A percentile compares a stretch with the other conserved stretches of the same genome.
phyloP scores from a whole-genome alignment of 805 yeast species.

The Candida coquimbonensis region DNA sequence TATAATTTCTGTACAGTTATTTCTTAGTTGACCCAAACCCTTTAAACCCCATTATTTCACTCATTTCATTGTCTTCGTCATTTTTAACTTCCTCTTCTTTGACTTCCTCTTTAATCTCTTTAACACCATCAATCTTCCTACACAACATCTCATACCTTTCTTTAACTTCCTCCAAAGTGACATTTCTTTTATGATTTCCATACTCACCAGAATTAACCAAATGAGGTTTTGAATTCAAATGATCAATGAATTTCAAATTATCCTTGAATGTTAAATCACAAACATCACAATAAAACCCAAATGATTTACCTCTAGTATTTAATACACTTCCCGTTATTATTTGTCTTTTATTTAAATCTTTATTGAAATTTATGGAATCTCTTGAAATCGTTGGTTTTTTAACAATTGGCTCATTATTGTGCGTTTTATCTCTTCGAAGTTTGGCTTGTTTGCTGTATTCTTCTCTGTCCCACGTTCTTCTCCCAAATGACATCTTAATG shows the following conservation, averaged over 20 bases:
- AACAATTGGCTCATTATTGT: slow-evolving; percentile 1
- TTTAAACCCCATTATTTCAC: slow-evolving; percentile 50
- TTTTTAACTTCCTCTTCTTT: slow-evolving; percentile 11
- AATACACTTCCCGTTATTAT: slow-evolving; percentile 25
- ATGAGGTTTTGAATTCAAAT: slow-evolving; percentile 72
- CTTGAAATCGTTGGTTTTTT: slow-evolving; percentile 7
- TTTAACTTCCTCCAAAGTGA: slow-evolving; percentile 44
- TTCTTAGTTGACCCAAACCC: slow-evolving; percentile 47
- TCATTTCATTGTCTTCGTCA: slow-evolving; percentile 23
- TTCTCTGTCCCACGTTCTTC: slow-evolving; percentile 68
- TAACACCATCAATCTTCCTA: slow-evolving; percentile 32
- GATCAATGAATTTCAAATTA: slow-evolving; percentile 74
- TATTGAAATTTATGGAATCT: slow-evolving; percentile 18
- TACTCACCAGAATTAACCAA: slow-evolving; percentile 34
- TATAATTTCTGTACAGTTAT: not conserved
- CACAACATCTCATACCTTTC: slow-evolving; percentile 26
- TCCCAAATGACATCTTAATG: slow-evolving; percentile 34
- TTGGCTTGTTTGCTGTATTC: slow-evolving; percentile 48
- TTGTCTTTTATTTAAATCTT: slow-evolving; percentile 28
- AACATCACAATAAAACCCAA: slow-evolving; percentile 78
- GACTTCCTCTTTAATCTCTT: slow-evolving; percentile 30
- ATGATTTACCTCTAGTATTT: slow-evolving; percentile 45
- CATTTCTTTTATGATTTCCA: slow-evolving; percentile 29
- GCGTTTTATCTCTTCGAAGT: slow-evolving; percentile 16
- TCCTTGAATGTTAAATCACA: slow-evolving; percentile 83